These are phyloP conservation scores for Nephelium lappaceum DNA, from an alignment of 345 rosid genomes.

Conservation along the genomic window DNA sequence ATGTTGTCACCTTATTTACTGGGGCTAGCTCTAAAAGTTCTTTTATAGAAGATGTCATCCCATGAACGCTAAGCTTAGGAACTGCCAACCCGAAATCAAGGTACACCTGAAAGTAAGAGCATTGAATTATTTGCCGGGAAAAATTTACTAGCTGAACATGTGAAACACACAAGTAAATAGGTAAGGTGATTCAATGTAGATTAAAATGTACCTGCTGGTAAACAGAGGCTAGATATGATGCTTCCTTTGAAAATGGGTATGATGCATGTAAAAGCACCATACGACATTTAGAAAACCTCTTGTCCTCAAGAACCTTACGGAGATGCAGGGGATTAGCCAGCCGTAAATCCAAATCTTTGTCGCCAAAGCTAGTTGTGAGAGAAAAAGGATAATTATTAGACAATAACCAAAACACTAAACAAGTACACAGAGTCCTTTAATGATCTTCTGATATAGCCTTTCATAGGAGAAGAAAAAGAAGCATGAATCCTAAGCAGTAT, in stretches of 20 bases:
- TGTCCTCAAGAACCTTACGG: conserved; percentile 72
- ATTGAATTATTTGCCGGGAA: conserved; percentile 16
- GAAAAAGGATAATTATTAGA: conserved; percentile 17
- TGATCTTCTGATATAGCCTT: conserved; percentile 12
- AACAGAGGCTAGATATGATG: conserved; percentile 83
- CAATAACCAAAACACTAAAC: neutral
- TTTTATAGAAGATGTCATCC: conserved; percentile 86
- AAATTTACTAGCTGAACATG: neutral
- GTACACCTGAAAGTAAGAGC: conserved; percentile 58
- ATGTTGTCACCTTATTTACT: conserved; percentile 64
- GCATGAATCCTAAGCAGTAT: conserved; percentile 10
- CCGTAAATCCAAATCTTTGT: conserved; percentile 87
- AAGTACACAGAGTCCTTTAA: neutral
- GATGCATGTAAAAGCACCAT: conserved; percentile 92
- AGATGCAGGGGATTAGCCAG: conserved; percentile 91
- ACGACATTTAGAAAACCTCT: conserved; percentile 67
- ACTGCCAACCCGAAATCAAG: conserved; percentile 96
- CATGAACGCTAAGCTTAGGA: conserved; percentile 88
- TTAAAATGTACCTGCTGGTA: conserved; percentile 64
- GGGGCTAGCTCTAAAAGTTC: conserved; percentile 93
- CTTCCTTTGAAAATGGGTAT: conserved; percentile 95
- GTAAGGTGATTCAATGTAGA: neutral
- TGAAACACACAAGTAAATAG: neutral
- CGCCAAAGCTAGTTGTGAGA: conserved; percentile 68
- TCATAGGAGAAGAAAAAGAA: conserved; percentile 17